Evolutionary conservation across 2,329 filamentous ascomycete genomes (phyloP).

Genomic region (Nemania sp.): DNA sequence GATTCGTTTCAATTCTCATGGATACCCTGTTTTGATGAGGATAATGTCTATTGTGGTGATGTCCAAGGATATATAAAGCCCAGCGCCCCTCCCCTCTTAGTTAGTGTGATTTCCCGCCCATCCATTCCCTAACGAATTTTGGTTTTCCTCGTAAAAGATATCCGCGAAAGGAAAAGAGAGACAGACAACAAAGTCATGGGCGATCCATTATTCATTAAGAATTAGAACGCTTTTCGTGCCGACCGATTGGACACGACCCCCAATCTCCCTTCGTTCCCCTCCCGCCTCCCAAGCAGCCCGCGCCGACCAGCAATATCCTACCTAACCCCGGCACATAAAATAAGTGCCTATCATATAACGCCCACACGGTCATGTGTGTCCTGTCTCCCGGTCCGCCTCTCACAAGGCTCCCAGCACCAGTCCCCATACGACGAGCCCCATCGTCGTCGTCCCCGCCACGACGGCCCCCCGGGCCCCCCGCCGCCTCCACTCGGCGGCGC

Average conservation of each 20-base stretch:
- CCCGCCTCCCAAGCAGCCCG: too few species aligned
- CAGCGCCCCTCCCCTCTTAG: too few species aligned
- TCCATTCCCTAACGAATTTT: not conserved
- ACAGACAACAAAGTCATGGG: not conserved
- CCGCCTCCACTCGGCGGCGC: not conserved
- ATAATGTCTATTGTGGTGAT: constrained; percentile 13
- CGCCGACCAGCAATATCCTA: too few species aligned
- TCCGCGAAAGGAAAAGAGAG: not conserved
- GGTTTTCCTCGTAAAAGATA: too few species aligned
- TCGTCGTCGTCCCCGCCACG: not conserved
- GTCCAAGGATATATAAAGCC: not conserved
- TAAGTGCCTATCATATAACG: not conserved
- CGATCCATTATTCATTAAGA: not conserved
- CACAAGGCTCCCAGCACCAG: constrained; percentile 11
- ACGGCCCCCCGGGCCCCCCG: not conserved
- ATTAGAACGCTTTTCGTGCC: not conserved
- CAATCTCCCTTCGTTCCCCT: too few species aligned
- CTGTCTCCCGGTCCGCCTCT: not conserved
- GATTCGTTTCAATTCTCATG: not conserved
- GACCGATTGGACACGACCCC: not conserved
- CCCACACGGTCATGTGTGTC: not conserved
- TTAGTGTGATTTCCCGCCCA: too few species aligned
- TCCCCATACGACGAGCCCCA: not conserved
- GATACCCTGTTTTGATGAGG: not conserved
- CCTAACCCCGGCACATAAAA: too few species aligned